Evolutionary conservation across 2,329 filamentous ascomycete species (phyloP).

Genomic region (Epichloe hybrida): DNA sequence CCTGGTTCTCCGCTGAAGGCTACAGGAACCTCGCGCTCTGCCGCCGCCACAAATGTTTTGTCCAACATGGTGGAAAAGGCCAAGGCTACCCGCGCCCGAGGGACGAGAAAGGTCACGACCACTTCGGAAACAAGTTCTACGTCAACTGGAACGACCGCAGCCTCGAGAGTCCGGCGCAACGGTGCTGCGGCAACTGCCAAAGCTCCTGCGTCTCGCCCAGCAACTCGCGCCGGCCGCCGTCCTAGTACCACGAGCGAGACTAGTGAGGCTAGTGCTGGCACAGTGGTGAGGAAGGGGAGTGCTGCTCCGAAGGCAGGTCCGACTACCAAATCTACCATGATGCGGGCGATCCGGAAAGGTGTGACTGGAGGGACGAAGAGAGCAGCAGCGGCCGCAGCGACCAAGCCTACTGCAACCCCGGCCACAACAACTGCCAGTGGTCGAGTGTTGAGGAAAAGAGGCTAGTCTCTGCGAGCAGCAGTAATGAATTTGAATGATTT

Average conservation of each 20-base stretch:
- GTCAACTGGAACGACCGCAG: slow-evolving; percentile 22
- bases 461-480: slow-evolving; percentile 14
- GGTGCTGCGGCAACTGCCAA: slow-evolving; percentile 20
- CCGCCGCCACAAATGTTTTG: slow-evolving; percentile 31
- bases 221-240: slow-evolving; percentile 36
- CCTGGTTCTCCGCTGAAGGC: slow-evolving; percentile 51
- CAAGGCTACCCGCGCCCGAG: slow-evolving; percentile 38
- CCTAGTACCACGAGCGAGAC: slow-evolving; percentile 48
- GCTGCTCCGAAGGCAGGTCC: slow-evolving; percentile 18
- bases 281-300: slow-evolving; percentile 44
- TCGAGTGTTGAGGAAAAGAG: slow-evolving; percentile 42
- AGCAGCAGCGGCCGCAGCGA: slow-evolving; percentile 16
- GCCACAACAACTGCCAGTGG: slow-evolving; percentile 31
- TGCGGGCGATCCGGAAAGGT: slow-evolving; percentile 40
- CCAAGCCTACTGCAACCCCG: slow-evolving; percentile 24
- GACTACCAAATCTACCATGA: slow-evolving; percentile 36
- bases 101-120: slow-evolving; percentile 31
- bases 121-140: slow-evolving; percentile 31
- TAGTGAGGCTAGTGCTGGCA: slow-evolving; percentile 50
- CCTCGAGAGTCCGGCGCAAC: slow-evolving; percentile 20
- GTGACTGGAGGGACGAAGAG: slow-evolving; percentile 37
- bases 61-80: slow-evolving; percentile 48
- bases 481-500: neutral
- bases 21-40: slow-evolving; percentile 24
- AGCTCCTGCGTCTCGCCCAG: slow-evolving; percentile 21